Evolutionary conservation across 2,329 filamentous ascomycete genomes (phyloP).

Genomic region (Diaporthe australafricana): DNA sequence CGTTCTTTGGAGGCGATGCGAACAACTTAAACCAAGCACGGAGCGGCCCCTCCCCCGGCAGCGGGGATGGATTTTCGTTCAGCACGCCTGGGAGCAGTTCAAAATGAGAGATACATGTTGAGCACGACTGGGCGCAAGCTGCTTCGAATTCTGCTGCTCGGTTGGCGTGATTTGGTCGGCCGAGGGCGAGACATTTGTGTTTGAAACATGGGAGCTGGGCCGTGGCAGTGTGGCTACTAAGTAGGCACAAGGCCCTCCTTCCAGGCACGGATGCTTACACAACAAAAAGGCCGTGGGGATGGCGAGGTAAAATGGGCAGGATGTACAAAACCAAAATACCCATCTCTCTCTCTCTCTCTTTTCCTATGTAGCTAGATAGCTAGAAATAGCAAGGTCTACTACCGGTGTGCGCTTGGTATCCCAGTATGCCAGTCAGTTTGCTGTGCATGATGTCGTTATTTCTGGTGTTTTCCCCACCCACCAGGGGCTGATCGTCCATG

Average conservation of each 20-base stretch:
- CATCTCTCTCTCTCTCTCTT: slow-evolving; percentile 12
- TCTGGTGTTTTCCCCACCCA: background rate
- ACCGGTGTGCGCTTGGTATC: background rate
- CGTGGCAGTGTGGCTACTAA: background rate
- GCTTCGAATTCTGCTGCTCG: too few species aligned
- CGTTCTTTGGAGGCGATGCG: slow-evolving; percentile 54
- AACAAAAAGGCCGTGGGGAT: background rate
- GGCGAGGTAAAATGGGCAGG: background rate
- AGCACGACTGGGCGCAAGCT: background rate
- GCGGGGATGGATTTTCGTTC: slow-evolving; percentile 36
- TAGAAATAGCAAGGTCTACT: background rate
- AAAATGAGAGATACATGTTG: slow-evolving; percentile 1
- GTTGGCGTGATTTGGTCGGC: background rate
- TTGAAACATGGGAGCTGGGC: slow-evolving; percentile 6
- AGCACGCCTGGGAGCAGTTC: slow-evolving; percentile 34
- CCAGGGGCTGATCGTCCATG: slow-evolving; percentile 3
- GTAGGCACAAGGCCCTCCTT: background rate
- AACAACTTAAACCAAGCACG: slow-evolving; percentile 1
- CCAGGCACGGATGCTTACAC: background rate
- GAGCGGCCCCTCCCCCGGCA: slow-evolving; percentile 33
- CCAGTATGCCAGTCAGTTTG: background rate
- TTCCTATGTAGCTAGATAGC: background rate
- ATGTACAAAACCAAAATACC: slow-evolving; percentile 34
- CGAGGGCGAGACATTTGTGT: background rate
- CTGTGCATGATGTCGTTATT: background rate